These are phyloP conservation scores for Malassezia sympodialis DNA, from an alignment of 1,284 basidiomycete species.

Conservation along the genomic window DNA sequence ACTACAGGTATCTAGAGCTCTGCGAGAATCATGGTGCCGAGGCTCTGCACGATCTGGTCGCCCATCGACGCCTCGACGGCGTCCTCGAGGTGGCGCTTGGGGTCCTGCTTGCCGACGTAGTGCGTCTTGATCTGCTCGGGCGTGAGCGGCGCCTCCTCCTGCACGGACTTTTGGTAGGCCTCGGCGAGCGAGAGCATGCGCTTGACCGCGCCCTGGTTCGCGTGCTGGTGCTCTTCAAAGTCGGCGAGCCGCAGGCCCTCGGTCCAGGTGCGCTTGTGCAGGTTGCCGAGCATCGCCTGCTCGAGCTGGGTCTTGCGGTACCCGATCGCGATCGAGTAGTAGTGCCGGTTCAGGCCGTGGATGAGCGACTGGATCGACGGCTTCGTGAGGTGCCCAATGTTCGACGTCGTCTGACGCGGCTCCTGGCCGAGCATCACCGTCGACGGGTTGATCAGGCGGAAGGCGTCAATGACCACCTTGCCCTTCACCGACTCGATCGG, in stretches of 20 bases:
- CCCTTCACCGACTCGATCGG: slow-evolving; percentile 95
- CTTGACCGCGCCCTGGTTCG: slow-evolving; percentile 41
- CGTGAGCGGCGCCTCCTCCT: slow-evolving; percentile 41
- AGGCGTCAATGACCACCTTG: slow-evolving; percentile 92
- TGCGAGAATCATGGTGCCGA: slow-evolving; percentile 41
- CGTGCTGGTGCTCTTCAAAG: slow-evolving; percentile 44
- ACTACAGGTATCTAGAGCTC: slow-evolving; percentile 18
- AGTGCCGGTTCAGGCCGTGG: slow-evolving; percentile 47
- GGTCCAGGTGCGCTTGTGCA: slow-evolving; percentile 47
- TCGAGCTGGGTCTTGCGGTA: slow-evolving; percentile 48
- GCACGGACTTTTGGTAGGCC: slow-evolving; percentile 47
- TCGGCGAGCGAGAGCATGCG: slow-evolving; percentile 42
- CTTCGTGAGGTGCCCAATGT: slow-evolving; percentile 97
- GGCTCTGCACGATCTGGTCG: slow-evolving; percentile 44
- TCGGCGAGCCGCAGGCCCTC: slow-evolving; percentile 42
- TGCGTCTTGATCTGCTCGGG: slow-evolving; percentile 45
- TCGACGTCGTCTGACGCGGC: slow-evolving; percentile 91
- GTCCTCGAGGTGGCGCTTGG: slow-evolving; percentile 47
- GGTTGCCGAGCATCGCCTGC: slow-evolving; percentile 47
- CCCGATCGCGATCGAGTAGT: slow-evolving; percentile 47
- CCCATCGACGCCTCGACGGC: slow-evolving; percentile 46
- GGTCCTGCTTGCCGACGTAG: slow-evolving; percentile 47
- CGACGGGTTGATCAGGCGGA: slow-evolving; percentile 56
- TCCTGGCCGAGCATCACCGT: slow-evolving; percentile 64
- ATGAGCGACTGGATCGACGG: slow-evolving; percentile 75